Evolutionary conservation across 2,329 filamentous ascomycete genomes (phyloP).

Genomic region (Sporothrix schenckii): DNA sequence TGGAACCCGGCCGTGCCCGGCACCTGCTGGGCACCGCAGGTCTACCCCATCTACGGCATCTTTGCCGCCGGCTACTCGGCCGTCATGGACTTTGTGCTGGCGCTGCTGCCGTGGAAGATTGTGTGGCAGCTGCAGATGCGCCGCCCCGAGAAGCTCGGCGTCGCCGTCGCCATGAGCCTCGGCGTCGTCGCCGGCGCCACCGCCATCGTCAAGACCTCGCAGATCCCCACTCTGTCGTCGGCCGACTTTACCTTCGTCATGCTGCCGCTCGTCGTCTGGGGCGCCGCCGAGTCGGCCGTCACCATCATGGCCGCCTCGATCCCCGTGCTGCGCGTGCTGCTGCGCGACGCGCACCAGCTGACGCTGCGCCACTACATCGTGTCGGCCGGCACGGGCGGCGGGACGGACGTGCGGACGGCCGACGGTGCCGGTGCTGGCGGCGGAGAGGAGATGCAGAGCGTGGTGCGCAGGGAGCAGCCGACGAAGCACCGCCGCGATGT

Average conservation of each 20-base stretch:
- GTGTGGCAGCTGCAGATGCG: constrained; percentile 41
- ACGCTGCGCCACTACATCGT: constrained; percentile 13
- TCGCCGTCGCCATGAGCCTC: constrained; percentile 42
- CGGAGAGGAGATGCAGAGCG: neutral
- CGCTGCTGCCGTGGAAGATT: constrained; percentile 42
- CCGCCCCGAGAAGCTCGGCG: constrained; percentile 41
- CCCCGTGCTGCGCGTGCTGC: constrained; percentile 24
- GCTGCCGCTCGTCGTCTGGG: constrained; percentile 23
- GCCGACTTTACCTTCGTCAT: constrained; percentile 23
- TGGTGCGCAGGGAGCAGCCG: neutral
- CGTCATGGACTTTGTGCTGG: constrained; percentile 30
- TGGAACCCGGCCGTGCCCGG: constrained; percentile 28
- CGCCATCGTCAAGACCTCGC: constrained; percentile 26
- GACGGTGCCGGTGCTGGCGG: neutral
- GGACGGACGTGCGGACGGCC: neutral
- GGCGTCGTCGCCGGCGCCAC: constrained; percentile 38
- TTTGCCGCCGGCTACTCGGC: constrained; percentile 37
- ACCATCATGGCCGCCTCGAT: constrained; percentile 28
- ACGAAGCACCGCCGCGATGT: neutral
- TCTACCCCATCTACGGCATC: constrained; percentile 37
- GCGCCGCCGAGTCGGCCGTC: constrained; percentile 21
- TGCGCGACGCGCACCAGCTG: constrained; percentile 23
- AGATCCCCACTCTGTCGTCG: constrained; percentile 18
- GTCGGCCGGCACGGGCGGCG: neutral
- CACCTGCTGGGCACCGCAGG: constrained; percentile 36